These are phyloP conservation scores for Teunomyces stri DNA, from an alignment of 805 yeast species.

Conservation along the genomic window DNA sequence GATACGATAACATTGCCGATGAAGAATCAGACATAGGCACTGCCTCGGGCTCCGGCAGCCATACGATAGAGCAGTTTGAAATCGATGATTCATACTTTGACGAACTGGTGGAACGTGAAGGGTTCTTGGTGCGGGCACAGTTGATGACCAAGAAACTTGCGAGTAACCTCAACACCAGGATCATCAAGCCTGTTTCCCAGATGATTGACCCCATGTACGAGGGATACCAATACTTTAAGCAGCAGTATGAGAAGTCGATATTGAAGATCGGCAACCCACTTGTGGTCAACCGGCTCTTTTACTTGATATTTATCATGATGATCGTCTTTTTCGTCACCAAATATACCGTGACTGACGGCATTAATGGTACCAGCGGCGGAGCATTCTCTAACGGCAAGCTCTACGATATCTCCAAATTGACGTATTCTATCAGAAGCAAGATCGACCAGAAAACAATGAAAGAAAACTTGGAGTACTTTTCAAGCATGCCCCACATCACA, in stretches of 20 bases:
- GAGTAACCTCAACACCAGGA: constrained; percentile 29
- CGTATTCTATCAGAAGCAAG: constrained; percentile 45
- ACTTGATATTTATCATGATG: constrained; percentile 62
- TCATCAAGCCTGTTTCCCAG: constrained; percentile 43
- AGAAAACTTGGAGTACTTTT: constrained; percentile 65
- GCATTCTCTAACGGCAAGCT: constrained; percentile 54
- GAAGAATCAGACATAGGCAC: constrained; percentile 1
- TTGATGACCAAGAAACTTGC: constrained; percentile 35
- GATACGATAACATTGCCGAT: constrained; percentile 7
- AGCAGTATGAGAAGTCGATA: constrained; percentile 55
- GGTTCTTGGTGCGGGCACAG: constrained; percentile 37
- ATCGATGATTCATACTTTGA: constrained; percentile 28
- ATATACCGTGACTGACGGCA: constrained; percentile 47
- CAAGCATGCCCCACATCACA: constrained; percentile 80
- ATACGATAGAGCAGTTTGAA: constrained; percentile 32
- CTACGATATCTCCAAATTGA: constrained; percentile 55
- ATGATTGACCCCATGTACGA: constrained; percentile 54
- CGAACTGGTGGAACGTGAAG: constrained; percentile 16
- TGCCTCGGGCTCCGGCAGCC: constrained; percentile 2
- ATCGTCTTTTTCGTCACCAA: constrained; percentile 57
- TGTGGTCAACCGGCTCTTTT: constrained; percentile 72
- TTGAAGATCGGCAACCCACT: constrained; percentile 80
- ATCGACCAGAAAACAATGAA: constrained; percentile 59
- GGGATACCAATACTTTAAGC: constrained; percentile 38
- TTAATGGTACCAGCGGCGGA: constrained; percentile 39